Evolutionary conservation across 2,329 filamentous ascomycete species (phyloP), one percentile per base, ranked within the genome.

Genomic region (Scedosporium boydii): DNA sequence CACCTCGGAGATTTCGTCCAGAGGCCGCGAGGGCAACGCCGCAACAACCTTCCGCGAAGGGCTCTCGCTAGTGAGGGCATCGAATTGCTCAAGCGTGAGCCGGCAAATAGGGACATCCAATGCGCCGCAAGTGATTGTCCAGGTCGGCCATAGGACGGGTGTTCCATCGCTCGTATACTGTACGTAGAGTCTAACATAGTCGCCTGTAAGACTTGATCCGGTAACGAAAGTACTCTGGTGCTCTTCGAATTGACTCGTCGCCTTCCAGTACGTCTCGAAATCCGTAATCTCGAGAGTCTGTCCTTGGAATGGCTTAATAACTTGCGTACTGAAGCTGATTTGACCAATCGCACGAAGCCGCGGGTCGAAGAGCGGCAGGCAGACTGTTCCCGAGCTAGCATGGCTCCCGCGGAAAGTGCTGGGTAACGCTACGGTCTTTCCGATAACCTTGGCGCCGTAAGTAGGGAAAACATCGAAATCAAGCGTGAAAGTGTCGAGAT

Each of bases 261-360:
- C 93, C 75, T 98, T 99, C 95, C 95, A 99, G 75, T 99, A 99
- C 0, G 95, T 98, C 66, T 96, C 95, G 69, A 98, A 99, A 70
- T 98, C 93, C 1, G 95, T 96, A 64, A 99, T 97, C 74, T 99
- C 95, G 23, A 99, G 80, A 3, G 95, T 92, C 64, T 92, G 89
- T 6, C 95, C 93, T 65, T 87, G 86, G 77, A 98, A 99, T 0
- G 95, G 95, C 70, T 96, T 97, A 73, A 99, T 96, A 27, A 98
- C 91, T 72, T 98, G 93, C 62, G 91, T 96, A 66, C 90, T 90
- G 78, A 99, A 99, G 66, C 87, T 91, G 67, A 98, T 91, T 70
- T 96, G 90, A 5, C 95, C 95, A 69, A 99, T 97, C 7, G 92
- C 90, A 56, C 93, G 86, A 58, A 98, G 81, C 23, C 95, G 86